phyloP scores from a whole-genome alignment of 306 rosid species.

The Mimosa pudica region DNA sequence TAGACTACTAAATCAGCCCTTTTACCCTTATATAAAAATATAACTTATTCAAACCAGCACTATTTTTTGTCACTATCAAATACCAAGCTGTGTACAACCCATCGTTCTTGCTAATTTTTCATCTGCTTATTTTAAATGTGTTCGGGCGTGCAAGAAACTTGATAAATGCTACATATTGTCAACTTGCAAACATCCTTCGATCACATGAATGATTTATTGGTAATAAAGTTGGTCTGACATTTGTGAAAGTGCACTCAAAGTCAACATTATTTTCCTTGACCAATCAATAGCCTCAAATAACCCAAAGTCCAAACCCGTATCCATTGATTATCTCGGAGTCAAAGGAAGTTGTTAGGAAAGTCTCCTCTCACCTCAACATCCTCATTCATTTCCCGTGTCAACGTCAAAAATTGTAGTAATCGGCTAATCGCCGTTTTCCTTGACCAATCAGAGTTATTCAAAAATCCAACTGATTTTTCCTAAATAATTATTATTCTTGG shows the following conservation, averaged over 20 bases:
- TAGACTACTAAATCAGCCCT: too few relatives aligned
- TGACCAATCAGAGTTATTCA: slow-evolving; percentile 40
- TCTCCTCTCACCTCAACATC: slow-evolving; percentile 35
- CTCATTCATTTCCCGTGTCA: slow-evolving; percentile 41
- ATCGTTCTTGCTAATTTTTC: too few relatives aligned
- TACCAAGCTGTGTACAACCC: too few relatives aligned
- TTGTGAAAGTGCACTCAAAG: background rate
- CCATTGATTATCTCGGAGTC: background rate
- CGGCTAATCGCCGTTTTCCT: slow-evolving; percentile 55
- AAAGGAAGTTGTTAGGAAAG: slow-evolving; percentile 48
- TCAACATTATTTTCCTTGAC: slow-evolving; percentile 1
- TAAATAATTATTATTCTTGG: background rate
- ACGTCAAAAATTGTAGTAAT: slow-evolving; percentile 25
- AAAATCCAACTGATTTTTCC: background rate
- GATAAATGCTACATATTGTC: background rate
- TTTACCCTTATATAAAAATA: too few relatives aligned
- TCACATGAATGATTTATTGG: background rate
- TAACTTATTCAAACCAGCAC: too few relatives aligned
- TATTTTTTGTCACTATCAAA: too few relatives aligned
- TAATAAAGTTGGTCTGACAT: background rate
- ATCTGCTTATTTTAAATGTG: too few relatives aligned
- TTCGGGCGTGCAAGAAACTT: background rate
- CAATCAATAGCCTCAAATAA: background rate
- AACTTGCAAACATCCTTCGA: background rate
- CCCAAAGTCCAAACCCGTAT: background rate